Base-by-base conservation (phyloP, 2,329 filamentous ascomycete species). In the Colletotrichum kahawae region DNA sequence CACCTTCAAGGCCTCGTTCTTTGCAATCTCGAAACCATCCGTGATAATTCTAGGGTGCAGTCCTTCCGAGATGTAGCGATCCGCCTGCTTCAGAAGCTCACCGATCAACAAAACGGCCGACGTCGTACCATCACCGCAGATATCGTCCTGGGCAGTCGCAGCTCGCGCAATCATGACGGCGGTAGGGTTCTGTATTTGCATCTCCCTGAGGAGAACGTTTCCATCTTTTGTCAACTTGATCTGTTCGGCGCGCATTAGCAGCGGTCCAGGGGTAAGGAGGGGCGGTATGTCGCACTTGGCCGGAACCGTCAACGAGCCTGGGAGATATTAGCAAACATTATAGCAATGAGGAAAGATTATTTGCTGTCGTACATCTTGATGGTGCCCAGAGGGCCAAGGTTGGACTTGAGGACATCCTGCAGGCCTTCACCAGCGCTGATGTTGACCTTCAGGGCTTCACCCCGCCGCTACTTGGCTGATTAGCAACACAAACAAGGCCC, bases 221-320 rank as follows among this genome's bases (percentile, higher is more conserved):
- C 97, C 97, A 87, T 99, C 97, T 87, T 99, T 99, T 80, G 97
- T 99, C 84, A 99, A 91, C 88, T 99, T 99, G 88, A 99, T 99
- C 92, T 97, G 80, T 83, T 64, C 67, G 63, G 56, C 43, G 70
- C 59, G 69, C 69, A 66, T 76, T 73, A 75, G 73, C 63, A 67
- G 64, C 31, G 14, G 56, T 66, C 43, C 38, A 56, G 75, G 59
- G 75, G 12, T 51, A 51, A 43, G 60, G 64, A 69, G 56, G 74
- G 64, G 72, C 54, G 68, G 54, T 70, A 77, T 74, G 67, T 82
- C 84, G 81, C 90, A 93, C 91, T 87, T 91, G 91, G 81, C 93
- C 93, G 77, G 92, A 87, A 82, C 93, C 93, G 82, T 94, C 93
- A 78, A 93, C 91, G 78, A 93, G 89, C 89, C 92, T 93, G 29